phyloP scores from a whole-genome alignment of 1,139 yeast species.

The Yamadazyma jaroonii region DNA sequence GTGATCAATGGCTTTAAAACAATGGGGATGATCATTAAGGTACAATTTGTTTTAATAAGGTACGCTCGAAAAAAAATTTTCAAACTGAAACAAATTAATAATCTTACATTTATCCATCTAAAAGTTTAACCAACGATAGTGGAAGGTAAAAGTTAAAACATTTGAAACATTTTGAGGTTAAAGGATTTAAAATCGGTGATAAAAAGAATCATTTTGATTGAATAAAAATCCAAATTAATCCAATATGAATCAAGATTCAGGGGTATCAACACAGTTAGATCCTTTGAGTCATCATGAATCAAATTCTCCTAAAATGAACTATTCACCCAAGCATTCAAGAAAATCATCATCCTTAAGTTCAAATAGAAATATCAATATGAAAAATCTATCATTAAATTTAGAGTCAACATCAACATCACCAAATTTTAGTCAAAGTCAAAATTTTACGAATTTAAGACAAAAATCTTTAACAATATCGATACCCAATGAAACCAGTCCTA shows the following conservation, averaged over 20 bases:
- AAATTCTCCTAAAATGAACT: slow-evolving; percentile 19
- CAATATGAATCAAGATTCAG: slow-evolving; percentile 3
- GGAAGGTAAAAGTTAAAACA: no score
- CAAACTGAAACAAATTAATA: slow-evolving; percentile 5
- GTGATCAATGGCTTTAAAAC: not conserved
- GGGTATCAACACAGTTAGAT: slow-evolving; percentile 2
- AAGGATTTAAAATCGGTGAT: no score
- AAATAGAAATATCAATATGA: slow-evolving; percentile 28
- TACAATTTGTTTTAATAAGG: slow-evolving; percentile 3
- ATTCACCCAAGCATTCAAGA: slow-evolving; percentile 38
- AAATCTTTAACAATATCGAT: slow-evolving; percentile 12
- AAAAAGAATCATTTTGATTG: no score
- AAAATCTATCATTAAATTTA: slow-evolving; percentile 34
- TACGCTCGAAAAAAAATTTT: slow-evolving; percentile 6
- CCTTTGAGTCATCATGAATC: not conserved
- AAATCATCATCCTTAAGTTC: slow-evolving; percentile 25
- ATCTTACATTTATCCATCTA: not conserved
- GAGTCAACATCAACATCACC: slow-evolving; percentile 7
- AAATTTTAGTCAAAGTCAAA: not conserved
- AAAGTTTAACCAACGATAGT: no score
- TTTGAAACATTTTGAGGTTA: no score
- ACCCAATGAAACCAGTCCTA: slow-evolving; percentile 6
- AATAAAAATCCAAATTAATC: no score
- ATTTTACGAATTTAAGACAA: not conserved
- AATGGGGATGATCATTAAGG: slow-evolving; percentile 4